A percentile compares a stretch with the other conserved stretches of the same genome.
phyloP scores from a whole-genome alignment of 305 asterid species.

The Solanum chacoense region DNA sequence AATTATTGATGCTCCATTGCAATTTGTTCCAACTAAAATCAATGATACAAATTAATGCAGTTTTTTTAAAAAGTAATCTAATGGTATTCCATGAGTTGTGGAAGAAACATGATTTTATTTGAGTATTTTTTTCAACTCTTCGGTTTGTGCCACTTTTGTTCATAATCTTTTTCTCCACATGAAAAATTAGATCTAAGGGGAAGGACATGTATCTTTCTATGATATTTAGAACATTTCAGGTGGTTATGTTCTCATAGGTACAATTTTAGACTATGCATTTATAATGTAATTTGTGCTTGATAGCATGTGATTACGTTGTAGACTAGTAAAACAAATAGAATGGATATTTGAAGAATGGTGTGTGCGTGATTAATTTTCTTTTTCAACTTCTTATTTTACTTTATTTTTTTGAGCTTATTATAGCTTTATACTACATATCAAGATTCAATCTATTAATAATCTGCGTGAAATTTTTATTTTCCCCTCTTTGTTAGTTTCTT shows the following conservation, averaged over 20 bases:
- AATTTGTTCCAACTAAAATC: too few relatives aligned
- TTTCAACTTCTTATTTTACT: not conserved
- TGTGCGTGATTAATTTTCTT: not conserved
- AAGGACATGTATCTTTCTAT: not conserved
- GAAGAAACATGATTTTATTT: too few relatives aligned
- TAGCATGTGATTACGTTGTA: not conserved
- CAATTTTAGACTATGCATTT: not conserved
- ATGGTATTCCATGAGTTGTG: too few relatives aligned
- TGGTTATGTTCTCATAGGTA: too few relatives aligned
- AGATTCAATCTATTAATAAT: not conserved
- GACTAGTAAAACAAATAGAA: not conserved
- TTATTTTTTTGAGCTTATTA: not conserved
- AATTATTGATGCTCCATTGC: too few relatives aligned
- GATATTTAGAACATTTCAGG: too few relatives aligned
- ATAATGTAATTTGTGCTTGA: not conserved
- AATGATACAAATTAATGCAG: too few relatives aligned
- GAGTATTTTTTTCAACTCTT: not conserved
- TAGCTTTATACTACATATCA: not conserved
- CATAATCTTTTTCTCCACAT: not conserved
- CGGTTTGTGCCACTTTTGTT: not conserved
- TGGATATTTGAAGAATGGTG: not conserved
- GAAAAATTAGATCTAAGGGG: not conserved
- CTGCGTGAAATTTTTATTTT: not conserved
- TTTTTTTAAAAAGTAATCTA: too few relatives aligned
- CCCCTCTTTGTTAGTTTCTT: not conserved